Percentiles rank a stretch among this genome's conserved stretches.
Evolutionary conservation across 257 asterid species (phyloP).

Genomic region (Solanum clarkiae): DNA sequence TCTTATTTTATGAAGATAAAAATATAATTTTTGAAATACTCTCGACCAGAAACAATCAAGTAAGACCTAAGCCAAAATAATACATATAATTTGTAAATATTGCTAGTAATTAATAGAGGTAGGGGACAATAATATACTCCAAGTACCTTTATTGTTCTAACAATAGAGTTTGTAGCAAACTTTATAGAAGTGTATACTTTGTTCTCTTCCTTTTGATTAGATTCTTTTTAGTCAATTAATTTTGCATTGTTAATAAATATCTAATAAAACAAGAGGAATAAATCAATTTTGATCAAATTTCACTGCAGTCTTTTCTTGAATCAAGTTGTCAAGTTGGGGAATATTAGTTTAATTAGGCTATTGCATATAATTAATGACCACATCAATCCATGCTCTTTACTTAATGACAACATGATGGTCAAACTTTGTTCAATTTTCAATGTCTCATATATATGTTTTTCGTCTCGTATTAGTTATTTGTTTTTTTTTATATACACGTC

Average conservation of each 20-base stretch:
- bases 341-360: not conserved
- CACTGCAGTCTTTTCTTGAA: constrained; percentile 34
- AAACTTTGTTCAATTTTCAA: not conserved
- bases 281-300: constrained; percentile 8
- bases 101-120: not conserved
- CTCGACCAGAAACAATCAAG: not conserved
- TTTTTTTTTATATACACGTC: too few relatives aligned
- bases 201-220: not conserved
- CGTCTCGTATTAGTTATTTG: too few relatives aligned
- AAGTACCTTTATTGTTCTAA: not conserved
- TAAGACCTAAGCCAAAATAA: not conserved
- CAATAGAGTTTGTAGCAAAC: not conserved
- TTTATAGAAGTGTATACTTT: not conserved
- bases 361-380: not conserved
- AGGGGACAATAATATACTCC: not conserved
- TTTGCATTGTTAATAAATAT: not conserved
- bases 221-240: not conserved
- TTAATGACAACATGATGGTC: not conserved
- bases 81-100: not conserved
- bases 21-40: not conserved
- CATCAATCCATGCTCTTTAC: not conserved
- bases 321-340: not conserved
- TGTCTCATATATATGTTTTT: too few relatives aligned
- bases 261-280: not conserved
- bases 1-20: not conserved